phyloP scores from a whole-genome alignment of 2,329 filamentous ascomycete species.

The Coniochaeta hoffmannii region DNA sequence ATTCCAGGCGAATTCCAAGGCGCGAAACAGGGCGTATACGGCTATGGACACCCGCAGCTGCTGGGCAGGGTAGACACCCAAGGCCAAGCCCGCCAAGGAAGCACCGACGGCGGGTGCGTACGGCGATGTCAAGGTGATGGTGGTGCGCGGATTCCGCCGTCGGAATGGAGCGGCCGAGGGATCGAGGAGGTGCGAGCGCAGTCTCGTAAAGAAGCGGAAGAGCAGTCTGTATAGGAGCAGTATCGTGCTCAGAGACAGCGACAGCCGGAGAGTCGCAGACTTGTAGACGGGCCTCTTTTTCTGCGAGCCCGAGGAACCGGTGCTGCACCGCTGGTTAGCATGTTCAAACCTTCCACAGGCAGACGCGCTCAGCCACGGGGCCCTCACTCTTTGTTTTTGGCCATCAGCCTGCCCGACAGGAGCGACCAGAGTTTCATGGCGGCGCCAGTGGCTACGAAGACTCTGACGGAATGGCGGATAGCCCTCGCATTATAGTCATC shows the following conservation, averaged over 20 bases:
- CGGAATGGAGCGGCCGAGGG: slow-evolving; percentile 77
- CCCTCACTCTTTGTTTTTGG: slow-evolving; percentile 36
- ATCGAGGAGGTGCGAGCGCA: slow-evolving; percentile 71
- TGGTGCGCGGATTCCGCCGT: slow-evolving; percentile 70
- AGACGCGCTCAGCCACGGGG: not conserved
- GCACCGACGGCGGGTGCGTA: slow-evolving; percentile 88
- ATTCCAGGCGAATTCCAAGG: slow-evolving; percentile 83
- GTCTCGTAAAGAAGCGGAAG: slow-evolving; percentile 77
- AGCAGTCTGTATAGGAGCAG: slow-evolving; percentile 83
- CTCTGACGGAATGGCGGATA: slow-evolving; percentile 61
- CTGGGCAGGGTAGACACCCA: slow-evolving; percentile 64
- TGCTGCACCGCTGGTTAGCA: slow-evolving; percentile 12
- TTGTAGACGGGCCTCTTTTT: slow-evolving; percentile 50
- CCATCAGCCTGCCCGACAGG: slow-evolving; percentile 39
- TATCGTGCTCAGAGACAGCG: slow-evolving; percentile 75
- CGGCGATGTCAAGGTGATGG: slow-evolving; percentile 68
- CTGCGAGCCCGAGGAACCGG: slow-evolving; percentile 12
- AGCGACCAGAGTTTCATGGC: slow-evolving; percentile 56
- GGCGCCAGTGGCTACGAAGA: slow-evolving; percentile 58
- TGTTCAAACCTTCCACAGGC: not conserved
- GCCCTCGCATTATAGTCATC: slow-evolving; percentile 66
- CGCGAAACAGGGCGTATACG: slow-evolving; percentile 74
- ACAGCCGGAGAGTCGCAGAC: slow-evolving; percentile 67
- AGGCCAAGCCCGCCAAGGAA: slow-evolving; percentile 73
- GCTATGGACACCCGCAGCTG: slow-evolving; percentile 70